Percentiles rank a stretch among this genome's conserved stretches.
Evolutionary conservation across 2,329 filamentous ascomycete species (phyloP).

Genomic region (Diplodia intermedia): DNA sequence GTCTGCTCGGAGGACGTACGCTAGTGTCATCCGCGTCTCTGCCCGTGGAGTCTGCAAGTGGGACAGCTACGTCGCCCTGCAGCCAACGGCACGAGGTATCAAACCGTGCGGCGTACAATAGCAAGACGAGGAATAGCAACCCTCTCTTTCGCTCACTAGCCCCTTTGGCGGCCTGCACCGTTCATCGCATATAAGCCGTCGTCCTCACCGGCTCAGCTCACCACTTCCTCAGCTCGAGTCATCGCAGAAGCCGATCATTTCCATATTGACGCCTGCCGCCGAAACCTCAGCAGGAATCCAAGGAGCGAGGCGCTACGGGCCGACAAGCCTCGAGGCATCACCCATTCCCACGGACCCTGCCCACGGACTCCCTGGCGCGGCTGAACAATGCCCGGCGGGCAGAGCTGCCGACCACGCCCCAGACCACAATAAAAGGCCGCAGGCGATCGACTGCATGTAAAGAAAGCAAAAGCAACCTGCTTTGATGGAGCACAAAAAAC

Average conservation of each 20-base stretch:
- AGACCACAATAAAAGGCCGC: neutral
- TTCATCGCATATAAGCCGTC: neutral
- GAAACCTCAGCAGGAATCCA: conserved; percentile 2
- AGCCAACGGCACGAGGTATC: neutral
- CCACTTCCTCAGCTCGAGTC: conserved; percentile 21
- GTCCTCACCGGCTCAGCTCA: conserved; percentile 11
- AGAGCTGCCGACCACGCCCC: neutral
- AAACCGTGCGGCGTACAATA: neutral
- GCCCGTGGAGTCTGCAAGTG: conserved; percentile 7
- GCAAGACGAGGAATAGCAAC: neutral
- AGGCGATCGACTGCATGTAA: neutral
- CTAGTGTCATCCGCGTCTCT: neutral
- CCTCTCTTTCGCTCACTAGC: neutral
- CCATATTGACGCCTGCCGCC: neutral
- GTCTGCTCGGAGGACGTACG: neutral
- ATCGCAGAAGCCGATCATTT: conserved; percentile 11
- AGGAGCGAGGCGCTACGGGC: conserved; percentile 8
- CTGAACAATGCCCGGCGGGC: neutral
- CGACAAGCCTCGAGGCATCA: conserved; percentile 9
- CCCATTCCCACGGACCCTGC: neutral
- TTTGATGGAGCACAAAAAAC: neutral
- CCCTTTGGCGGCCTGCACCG: too few relatives aligned
- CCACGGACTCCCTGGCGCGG: neutral
- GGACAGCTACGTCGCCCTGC: neutral
- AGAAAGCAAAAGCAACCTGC: neutral